Base-by-base conservation (phyloP, 176 grass and related monocot genomes). In the Tillandsia fasciculata region DNA sequence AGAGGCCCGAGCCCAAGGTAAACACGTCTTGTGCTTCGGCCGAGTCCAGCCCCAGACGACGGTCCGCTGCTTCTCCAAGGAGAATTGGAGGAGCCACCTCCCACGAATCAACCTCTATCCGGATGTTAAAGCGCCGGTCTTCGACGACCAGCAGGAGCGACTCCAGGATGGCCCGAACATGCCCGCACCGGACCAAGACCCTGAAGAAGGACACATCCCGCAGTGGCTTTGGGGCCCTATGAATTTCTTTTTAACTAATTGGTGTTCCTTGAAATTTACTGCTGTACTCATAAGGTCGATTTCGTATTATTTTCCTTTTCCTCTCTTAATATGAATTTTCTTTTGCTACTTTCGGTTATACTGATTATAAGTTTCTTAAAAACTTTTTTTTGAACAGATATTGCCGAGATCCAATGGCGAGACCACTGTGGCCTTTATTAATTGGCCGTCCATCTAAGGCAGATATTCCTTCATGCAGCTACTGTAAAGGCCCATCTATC, bases 381-480 rank as follows among this genome's bases (percentile, higher is more conserved):
- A 71, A 5, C 29, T 18, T 70, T 28, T 67, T n/a, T 80, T 85
- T n/a, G 63, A 15, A 18, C 76, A 97, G 89, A 75, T 97, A 97
- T 71, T 97, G 84, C 73, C 75, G 84, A 74, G 84, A 93, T 66
- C 23, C 72, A 74, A 85, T 74, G 64, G 93, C 74, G 22, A 92
- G 88, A 79, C 89, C 94, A 78, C 68, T 97, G 14, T 92, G 94
- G 89, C 77, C 86, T 11, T 74, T 90, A 64, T 92, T 77, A 54
- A 69, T 79, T 74, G 89, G 89, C 15, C 70, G 76, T 26, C 86
- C 84, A 26, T 87, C 89, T 61, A 78, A 66, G 64, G 74, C 51
- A 13, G 82, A 90, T 63, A 85, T 97, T 52, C 89, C 86, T 76
- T 66, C 72, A 70, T 97, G 89, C 73, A 69, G 68, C 69, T 83